These are phyloP conservation scores for Pinus albicaulis DNA, from an alignment of 75 land plant species.

Conservation along the genomic window DNA sequence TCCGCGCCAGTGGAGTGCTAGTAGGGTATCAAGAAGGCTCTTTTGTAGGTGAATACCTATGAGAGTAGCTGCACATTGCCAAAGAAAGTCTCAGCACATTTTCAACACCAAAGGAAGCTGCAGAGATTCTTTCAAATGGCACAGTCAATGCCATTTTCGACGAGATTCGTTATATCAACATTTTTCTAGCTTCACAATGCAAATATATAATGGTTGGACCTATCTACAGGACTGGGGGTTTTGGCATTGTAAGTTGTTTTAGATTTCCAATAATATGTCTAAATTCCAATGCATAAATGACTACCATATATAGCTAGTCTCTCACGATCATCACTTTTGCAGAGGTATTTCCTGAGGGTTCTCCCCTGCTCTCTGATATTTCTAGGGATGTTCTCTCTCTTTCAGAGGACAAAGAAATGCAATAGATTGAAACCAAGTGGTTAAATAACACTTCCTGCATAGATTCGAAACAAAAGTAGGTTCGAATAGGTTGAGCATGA, in stretches of 20 bases:
- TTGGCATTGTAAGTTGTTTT: constrained; percentile 52
- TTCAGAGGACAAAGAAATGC: constrained; percentile 26
- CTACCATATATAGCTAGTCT: too few species aligned
- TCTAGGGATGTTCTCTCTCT: constrained; percentile 38
- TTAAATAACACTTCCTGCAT: constrained; percentile 9
- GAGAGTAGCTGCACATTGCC: constrained; percentile 16
- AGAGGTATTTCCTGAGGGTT: constrained; percentile 51
- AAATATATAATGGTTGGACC: constrained; percentile 47
- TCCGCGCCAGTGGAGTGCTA: constrained; percentile 10
- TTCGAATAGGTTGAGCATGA: constrained; percentile 20
- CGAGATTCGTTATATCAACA: constrained; percentile 28
- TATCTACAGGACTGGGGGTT: constrained; percentile 42
- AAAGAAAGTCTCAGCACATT: constrained; percentile 11
- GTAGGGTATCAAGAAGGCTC: constrained; percentile 46
- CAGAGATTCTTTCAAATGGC: constrained; percentile 17
- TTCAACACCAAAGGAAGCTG: constrained; percentile 9
- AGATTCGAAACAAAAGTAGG: not conserved
- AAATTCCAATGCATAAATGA: too few species aligned
- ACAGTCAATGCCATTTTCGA: constrained; percentile 34
- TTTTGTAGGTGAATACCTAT: constrained; percentile 39
- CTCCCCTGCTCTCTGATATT: constrained; percentile 31
- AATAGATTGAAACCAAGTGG: constrained; percentile 15
- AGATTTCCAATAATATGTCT: too few species aligned
- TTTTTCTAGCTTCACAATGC: constrained; percentile 31
- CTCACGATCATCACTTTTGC: not conserved